phyloP scores from a whole-genome alignment of 2,329 filamentous ascomycete species.

The Myriosclerotinia scirpicola region DNA sequence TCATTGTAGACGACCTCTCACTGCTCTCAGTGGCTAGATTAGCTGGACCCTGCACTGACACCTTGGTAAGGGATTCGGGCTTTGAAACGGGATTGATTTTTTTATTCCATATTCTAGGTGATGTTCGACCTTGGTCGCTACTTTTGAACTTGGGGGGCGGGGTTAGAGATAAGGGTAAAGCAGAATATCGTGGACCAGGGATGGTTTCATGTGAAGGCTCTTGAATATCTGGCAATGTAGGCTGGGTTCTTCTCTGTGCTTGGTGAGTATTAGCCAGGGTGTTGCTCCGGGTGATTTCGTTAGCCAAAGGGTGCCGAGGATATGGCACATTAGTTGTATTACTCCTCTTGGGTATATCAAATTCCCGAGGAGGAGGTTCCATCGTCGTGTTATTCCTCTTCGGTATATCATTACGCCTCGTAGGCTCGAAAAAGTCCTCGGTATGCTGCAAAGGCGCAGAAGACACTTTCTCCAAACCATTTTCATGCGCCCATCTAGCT shows the following conservation, averaged over 20 bases:
- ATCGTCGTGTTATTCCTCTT: not conserved
- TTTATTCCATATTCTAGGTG: not conserved
- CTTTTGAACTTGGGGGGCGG: not conserved
- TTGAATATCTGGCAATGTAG: not conserved
- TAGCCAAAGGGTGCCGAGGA: not conserved
- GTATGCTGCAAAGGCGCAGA: not conserved
- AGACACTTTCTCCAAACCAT: not conserved
- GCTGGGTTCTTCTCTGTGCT: not conserved
- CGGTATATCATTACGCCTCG: not conserved
- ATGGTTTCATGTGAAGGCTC: not conserved
- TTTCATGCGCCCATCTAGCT: not conserved
- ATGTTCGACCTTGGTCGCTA: not conserved
- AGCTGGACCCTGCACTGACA: not conserved
- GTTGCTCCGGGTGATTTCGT: not conserved
- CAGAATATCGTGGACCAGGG: not conserved
- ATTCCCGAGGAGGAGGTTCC: not conserved
- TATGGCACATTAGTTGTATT: not conserved
- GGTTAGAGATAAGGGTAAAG: not conserved
- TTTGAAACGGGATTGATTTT: not conserved
- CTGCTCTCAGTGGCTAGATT: not conserved
- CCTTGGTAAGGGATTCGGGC: too few species aligned
- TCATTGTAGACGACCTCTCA: conserved; percentile 1
- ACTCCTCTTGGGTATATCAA: not conserved
- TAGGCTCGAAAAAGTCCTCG: not conserved
- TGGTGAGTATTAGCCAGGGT: not conserved